phyloP scores from a whole-genome alignment of 805 yeast genomes.

The Candida succiphila region DNA sequence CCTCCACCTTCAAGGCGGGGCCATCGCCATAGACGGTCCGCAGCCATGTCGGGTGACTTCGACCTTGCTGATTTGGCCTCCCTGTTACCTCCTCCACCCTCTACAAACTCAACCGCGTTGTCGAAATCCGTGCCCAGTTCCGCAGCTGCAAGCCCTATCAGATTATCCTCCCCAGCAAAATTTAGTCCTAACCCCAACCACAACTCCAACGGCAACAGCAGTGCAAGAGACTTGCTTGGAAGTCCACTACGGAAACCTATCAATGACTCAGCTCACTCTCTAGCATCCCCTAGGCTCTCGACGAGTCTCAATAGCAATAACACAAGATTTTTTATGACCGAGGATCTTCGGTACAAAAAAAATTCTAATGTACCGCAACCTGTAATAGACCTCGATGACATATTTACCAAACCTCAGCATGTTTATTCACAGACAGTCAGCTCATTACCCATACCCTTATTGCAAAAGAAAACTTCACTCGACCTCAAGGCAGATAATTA shows the following conservation, averaged over 20 bases:
- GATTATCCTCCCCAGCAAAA: slow-evolving; percentile 3
- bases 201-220: slow-evolving; percentile 1
- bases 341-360: slow-evolving; percentile 18
- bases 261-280: background rate
- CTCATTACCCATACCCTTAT: background rate
- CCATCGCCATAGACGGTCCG: slow-evolving; percentile 78
- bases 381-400: slow-evolving; percentile 24
- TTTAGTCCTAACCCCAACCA: slow-evolving; percentile 1
- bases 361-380: slow-evolving; percentile 22
- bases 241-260: background rate
- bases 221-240: background rate
- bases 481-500: slow-evolving; percentile 11
- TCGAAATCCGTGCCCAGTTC: slow-evolving; percentile 17
- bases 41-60: slow-evolving; percentile 83
- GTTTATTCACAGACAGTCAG: background rate
- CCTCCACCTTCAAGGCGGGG: slow-evolving; percentile 32
- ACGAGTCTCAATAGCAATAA: background rate
- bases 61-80: slow-evolving; percentile 28
- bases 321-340: slow-evolving; percentile 21
- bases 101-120: slow-evolving; percentile 1
- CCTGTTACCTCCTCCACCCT: slow-evolving; percentile 10
- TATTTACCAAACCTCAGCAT: slow-evolving; percentile 9
- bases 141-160: slow-evolving; percentile 13
- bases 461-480: background rate
- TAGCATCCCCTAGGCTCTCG: slow-evolving; percentile 2